Evolutionary conservation across 495 filamentous ascomycete genomes (phyloP).

Genomic region (Neohortaea acidophila): DNA sequence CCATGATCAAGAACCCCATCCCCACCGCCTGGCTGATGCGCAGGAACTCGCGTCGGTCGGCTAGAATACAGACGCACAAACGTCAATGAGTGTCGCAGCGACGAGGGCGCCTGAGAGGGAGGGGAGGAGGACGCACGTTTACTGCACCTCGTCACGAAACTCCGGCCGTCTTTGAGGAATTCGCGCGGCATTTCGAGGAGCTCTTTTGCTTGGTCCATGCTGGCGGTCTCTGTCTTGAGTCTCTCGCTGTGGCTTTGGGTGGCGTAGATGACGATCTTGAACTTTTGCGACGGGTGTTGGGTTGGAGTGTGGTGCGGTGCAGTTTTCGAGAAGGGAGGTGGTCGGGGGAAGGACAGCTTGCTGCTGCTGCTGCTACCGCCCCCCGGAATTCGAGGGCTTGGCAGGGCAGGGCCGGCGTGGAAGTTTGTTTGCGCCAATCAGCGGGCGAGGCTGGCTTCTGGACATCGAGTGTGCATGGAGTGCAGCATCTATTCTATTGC

Average conservation of each 20-base stretch:
- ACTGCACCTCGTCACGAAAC: slow-evolving; percentile 68
- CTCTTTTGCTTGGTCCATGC: slow-evolving; percentile 55
- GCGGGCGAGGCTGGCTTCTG: no score
- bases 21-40: slow-evolving; percentile 84
- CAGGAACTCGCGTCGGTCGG: slow-evolving; percentile 77
- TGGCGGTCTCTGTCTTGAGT: no score
- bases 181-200: slow-evolving; percentile 67
- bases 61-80: slow-evolving; percentile 22
- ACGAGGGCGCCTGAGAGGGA: background rate
- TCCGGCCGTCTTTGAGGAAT: slow-evolving; percentile 65
- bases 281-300: background rate
- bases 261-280: background rate
- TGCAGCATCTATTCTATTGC: no score
- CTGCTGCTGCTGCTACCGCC: no score
- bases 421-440: no score
- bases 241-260: no score
- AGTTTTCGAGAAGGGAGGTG: no score
- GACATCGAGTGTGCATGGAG: no score
- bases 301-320: no score
- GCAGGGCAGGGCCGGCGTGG: no score
- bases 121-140: slow-evolving; percentile 45
- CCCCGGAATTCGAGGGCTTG: no score
- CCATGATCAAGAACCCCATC: slow-evolving; percentile 80
- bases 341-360: no score
- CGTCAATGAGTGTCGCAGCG: background rate